A percentile compares a stretch with the other conserved stretches of the same genome.
These are phyloP conservation scores for Sporisorium scitamineum DNA, from an alignment of 1,284 basidiomycete genomes.

Conservation along the genomic window DNA sequence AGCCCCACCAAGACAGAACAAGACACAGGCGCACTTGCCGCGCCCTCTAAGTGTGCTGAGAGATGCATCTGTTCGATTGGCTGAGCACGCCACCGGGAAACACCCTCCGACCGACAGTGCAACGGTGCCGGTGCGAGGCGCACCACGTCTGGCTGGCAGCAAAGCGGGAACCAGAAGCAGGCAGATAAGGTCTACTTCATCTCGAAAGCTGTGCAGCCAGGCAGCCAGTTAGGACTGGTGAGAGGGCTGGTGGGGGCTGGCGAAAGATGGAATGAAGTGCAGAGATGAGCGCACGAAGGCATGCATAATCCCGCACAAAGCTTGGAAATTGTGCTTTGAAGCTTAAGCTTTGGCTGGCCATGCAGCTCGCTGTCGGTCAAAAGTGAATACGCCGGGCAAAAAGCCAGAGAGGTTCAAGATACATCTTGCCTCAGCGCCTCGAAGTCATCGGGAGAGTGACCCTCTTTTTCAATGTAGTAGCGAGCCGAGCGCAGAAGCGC, in stretches of 20 bases:
- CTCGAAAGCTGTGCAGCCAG: slow-evolving; percentile 4
- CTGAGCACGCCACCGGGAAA: slow-evolving; percentile 7
- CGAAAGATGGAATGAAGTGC: slow-evolving; percentile 6
- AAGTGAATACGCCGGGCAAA: background rate
- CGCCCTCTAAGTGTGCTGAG: slow-evolving; percentile 3
- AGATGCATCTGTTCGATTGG: background rate
- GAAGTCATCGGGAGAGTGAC: slow-evolving; percentile 26
- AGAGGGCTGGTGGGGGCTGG: slow-evolving; percentile 16
- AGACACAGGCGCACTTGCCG: slow-evolving; percentile 17
- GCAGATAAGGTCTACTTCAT: slow-evolving; percentile 29
- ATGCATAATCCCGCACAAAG: too few species aligned
- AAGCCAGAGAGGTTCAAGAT: slow-evolving; percentile 4
- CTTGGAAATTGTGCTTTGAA: background rate
- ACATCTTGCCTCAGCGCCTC: slow-evolving; percentile 14
- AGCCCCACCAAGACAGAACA: slow-evolving; percentile 21
- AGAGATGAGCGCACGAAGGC: slow-evolving; percentile 3
- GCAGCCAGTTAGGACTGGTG: background rate
- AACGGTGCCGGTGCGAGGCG: background rate
- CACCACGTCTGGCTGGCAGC: background rate
- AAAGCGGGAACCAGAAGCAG: slow-evolving; percentile 2
- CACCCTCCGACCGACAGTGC: background rate
- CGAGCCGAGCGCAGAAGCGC: slow-evolving; percentile 29
- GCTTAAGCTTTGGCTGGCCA: slow-evolving; percentile 13
- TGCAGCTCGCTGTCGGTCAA: slow-evolving; percentile 4
- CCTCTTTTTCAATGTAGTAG: slow-evolving; percentile 37